Conservation (phyloP, 2,329 filamentous ascomycete genomes). For the Chaetomiaceae sp. region DNA sequence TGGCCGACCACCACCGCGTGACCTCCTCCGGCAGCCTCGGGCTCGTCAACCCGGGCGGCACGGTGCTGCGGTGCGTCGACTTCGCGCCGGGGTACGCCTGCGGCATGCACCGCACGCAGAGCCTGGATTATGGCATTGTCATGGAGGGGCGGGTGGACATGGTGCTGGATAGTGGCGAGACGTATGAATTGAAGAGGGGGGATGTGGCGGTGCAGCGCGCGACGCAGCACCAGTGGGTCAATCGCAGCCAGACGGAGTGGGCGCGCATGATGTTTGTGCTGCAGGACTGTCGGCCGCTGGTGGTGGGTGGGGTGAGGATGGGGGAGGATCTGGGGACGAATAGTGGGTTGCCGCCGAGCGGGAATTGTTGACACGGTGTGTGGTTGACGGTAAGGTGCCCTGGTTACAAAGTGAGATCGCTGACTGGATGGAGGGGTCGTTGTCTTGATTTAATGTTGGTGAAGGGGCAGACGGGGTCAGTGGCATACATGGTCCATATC, state of each 20-base stretch:
- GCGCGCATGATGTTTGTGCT: conserved; percentile 33
- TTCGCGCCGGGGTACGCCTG: conserved; percentile 37
- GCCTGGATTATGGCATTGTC: conserved; percentile 43
- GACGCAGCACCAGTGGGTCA: conserved; percentile 42
- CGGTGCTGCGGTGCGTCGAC: conserved; percentile 40
- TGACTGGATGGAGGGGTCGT: too few species aligned
- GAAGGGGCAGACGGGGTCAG: too few species aligned
- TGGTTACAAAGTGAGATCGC: too few species aligned
- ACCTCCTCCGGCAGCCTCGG: conserved; percentile 34
- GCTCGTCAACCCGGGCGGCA: conserved; percentile 29
- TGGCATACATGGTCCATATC: too few species aligned
- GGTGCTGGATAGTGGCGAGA: conserved; percentile 41
- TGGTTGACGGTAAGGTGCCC: too few species aligned
- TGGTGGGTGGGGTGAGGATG: conserved; percentile 17
- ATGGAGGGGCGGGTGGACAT: conserved; percentile 43
- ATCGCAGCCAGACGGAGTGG: conserved; percentile 36
- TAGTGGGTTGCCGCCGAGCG: conserved; percentile 21
- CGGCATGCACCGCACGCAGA: conserved; percentile 42
- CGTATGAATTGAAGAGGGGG: conserved; percentile 34
- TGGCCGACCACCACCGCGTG: conserved; percentile 32
- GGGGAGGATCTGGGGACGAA: conserved; percentile 23
- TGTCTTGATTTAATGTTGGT: too few species aligned
- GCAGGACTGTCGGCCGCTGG: conserved; percentile 22
- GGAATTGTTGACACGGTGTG: conserved; percentile 14
- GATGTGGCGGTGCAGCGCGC: conserved; percentile 44